Evolutionary conservation across 805 yeast species (phyloP).

Genomic region (Nematodospora valgi): DNA sequence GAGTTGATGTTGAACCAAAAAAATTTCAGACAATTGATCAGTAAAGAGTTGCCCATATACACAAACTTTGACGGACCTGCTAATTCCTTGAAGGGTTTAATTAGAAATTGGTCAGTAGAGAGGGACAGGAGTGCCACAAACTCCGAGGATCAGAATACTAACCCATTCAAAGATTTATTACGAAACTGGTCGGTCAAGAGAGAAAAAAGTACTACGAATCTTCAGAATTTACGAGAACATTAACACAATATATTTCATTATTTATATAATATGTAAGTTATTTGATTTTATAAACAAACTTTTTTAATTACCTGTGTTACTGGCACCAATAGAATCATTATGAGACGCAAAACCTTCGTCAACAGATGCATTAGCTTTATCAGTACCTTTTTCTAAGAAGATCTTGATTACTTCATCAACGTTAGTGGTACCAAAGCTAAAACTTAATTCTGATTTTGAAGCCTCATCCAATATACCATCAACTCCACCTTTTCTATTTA

Average conservation of each 20-base stretch:
- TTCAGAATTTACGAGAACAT: too few species aligned
- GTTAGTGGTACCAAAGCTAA: constrained; percentile 63
- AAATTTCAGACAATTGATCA: constrained; percentile 1
- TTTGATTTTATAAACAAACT: neutral
- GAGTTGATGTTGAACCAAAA: constrained; percentile 1
- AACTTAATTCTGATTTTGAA: constrained; percentile 56
- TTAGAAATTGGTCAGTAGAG: neutral
- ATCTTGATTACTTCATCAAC: constrained; percentile 55
- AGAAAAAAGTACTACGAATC: neutral
- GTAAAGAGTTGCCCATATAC: neutral
- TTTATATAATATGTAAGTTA: too few species aligned
- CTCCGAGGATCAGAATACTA: neutral
- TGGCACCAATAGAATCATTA: constrained; percentile 45
- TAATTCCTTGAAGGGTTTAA: neutral
- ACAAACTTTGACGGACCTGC: neutral
- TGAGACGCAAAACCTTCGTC: constrained; percentile 23
- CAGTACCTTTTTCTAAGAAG: constrained; percentile 59
- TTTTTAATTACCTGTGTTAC: constrained; percentile 15
- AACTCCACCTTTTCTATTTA: constrained; percentile 60
- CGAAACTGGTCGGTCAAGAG: neutral
- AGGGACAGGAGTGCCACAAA: neutral
- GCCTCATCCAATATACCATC: constrained; percentile 74
- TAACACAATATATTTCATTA: too few species aligned
- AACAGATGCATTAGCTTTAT: constrained; percentile 28
- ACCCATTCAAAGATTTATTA: neutral